Percentiles rank a stretch among this genome's conserved stretches.
Evolutionary conservation across 2,329 filamentous ascomycete genomes (phyloP).

Genomic region (Trichoderma atroviride): DNA sequence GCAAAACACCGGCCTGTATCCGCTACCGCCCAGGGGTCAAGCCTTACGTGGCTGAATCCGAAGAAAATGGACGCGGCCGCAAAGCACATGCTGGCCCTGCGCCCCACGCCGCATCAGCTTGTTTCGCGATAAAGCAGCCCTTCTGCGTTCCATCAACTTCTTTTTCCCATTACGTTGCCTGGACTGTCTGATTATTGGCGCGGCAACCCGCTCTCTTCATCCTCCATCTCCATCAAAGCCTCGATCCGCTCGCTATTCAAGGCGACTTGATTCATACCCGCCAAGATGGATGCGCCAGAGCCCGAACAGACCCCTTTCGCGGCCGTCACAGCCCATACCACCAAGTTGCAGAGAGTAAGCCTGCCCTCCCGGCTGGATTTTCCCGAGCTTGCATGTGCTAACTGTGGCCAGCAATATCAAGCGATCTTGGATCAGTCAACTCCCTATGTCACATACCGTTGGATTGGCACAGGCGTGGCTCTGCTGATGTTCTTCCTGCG

Average conservation of each 20-base stretch:
- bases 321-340: conserved; percentile 84
- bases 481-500: conserved; percentile 83
- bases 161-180: neutral
- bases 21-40: conserved; percentile 13
- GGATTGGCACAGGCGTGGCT: conserved; percentile 77
- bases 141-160: neutral
- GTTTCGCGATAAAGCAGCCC: conserved; percentile 18
- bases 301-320: conserved; percentile 90
- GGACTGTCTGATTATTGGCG: conserved; percentile 3
- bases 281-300: conserved; percentile 79
- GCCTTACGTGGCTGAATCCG: conserved; percentile 25
- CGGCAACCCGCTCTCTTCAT: neutral
- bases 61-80: neutral
- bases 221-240: neutral
- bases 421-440: conserved; percentile 91
- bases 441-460: conserved; percentile 86
- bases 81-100: conserved; percentile 24
- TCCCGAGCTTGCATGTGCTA: conserved; percentile 27
- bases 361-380: neutral
- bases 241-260: neutral
- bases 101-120: conserved; percentile 22
- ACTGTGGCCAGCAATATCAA: conserved; percentile 76
- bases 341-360: conserved; percentile 69
- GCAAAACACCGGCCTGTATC: conserved; percentile 5
- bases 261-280: conserved; percentile 1